Evolutionary conservation across 2,329 filamentous ascomycete genomes (phyloP).

Genomic region (Ophiostoma sp.): DNA sequence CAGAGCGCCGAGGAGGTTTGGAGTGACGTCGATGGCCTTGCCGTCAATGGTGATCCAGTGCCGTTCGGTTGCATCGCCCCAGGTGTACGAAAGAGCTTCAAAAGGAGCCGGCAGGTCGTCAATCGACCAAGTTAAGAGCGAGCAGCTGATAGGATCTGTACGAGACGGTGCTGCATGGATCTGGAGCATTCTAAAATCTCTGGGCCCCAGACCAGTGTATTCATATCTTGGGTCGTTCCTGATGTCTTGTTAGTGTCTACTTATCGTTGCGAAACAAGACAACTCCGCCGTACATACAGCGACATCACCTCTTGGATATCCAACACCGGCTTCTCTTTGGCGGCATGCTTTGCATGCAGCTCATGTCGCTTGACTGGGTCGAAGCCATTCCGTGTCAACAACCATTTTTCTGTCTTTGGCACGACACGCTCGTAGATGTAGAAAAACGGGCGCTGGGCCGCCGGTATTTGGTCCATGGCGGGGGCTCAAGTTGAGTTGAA

Average conservation of each 20-base stretch:
- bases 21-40: background rate
- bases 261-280: too few species aligned
- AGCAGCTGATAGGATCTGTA: constrained; percentile 2
- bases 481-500: background rate
- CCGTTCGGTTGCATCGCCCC: background rate
- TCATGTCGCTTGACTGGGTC: background rate
- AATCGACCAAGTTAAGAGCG: background rate
- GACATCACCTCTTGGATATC: background rate
- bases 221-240: background rate
- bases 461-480: background rate
- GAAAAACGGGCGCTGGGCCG: background rate
- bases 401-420: constrained; percentile 10
- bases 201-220: background rate
- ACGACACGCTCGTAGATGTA: background rate
- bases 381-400: background rate
- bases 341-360: background rate
- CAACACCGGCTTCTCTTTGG: background rate
- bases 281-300: background rate
- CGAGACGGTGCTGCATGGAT: background rate
- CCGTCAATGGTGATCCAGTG: constrained; percentile 8
- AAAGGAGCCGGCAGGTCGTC: background rate
- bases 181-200: background rate
- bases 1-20: background rate
- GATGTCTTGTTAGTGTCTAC: background rate
- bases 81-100: constrained; percentile 14